Base-by-base conservation (phyloP, 2,329 filamentous ascomycete genomes). In the Monosporascus sp. region DNA sequence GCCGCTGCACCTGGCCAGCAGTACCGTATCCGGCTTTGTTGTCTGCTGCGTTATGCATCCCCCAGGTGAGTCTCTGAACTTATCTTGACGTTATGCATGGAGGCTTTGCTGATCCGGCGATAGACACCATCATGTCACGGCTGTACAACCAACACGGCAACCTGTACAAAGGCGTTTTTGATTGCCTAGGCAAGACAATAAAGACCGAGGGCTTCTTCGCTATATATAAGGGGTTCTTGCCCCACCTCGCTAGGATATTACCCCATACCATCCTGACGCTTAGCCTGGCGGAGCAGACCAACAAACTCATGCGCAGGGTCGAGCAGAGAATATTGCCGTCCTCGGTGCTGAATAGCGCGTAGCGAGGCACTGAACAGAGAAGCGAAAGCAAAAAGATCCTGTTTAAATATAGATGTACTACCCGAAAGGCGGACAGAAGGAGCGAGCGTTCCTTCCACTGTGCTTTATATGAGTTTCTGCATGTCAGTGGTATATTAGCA, bases 121-220 rank as follows among this genome's bases (percentile, higher is more conserved):
- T 47, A 82, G 94, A 99, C 70, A 99, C 94, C 5, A 89, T 99
- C 73, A 99, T 99, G 94, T 94, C 90, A 57, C 88, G 94, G 57
- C 86, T 99, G 78, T 99, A 99, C 79, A 99, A 99, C 76, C 94
- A 99, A 71, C 96, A 92, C 57, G 94, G 94, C 50, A 96, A 97
- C 68, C 80, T 99, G n/a, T 99, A 99, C 78, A 86, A 82, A 61
- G 89, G 92, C 54, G 90, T 95, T 5, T 89, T 96, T 58, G 94
- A 99, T 73, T 99, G 94, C 69, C 73, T 97, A 55, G 83, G 82
- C 68, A 92, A 96, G 74, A 99, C 94, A 0, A 80, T 99, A 56
- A 87, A 86, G 68, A 96, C 90, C 0, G 94, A 99, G 70, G 94
- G 94, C 22, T 64, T 96, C 50, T 74, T 97, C 47, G 94, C 94